Evolutionary conservation across 768 basidiomycete genomes (phyloP).

Genomic region (Podaxis sp.): DNA sequence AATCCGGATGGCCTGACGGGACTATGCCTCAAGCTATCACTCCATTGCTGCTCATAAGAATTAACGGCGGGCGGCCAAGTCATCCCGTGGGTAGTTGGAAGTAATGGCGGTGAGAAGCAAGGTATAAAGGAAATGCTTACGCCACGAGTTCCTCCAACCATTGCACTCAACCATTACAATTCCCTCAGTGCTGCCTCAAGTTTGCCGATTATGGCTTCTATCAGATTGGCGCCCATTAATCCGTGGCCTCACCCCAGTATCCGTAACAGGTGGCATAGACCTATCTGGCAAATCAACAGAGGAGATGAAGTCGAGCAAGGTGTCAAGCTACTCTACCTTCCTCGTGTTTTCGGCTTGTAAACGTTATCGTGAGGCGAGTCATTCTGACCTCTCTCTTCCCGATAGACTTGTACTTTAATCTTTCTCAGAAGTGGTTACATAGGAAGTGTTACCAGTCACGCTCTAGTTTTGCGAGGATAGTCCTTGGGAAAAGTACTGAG

Average conservation of each 20-base stretch:
- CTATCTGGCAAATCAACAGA: neutral
- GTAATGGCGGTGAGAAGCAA: neutral
- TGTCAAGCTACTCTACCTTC: too few species aligned
- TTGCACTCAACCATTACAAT: neutral
- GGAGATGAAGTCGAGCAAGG: too few species aligned
- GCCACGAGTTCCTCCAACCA: neutral
- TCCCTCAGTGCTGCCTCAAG: neutral
- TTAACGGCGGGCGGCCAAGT: neutral
- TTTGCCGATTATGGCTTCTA: neutral
- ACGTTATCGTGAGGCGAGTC: too few species aligned
- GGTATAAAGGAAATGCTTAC: neutral
- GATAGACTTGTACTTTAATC: too few species aligned
- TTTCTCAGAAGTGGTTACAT: too few species aligned
- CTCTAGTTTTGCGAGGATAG: too few species aligned
- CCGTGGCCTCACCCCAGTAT: neutral
- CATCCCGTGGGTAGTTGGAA: neutral
- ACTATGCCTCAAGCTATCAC: neutral
- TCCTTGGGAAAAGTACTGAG: too few species aligned
- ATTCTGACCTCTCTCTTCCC: too few species aligned
- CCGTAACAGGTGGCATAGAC: neutral
- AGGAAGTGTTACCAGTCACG: too few species aligned
- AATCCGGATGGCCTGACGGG: neutral
- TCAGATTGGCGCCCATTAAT: neutral
- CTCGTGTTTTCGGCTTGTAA: too few species aligned
- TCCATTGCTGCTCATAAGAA: neutral